phyloP scores from a whole-genome alignment of 805 yeast species.

The Zygosaccharomyces lentus region DNA sequence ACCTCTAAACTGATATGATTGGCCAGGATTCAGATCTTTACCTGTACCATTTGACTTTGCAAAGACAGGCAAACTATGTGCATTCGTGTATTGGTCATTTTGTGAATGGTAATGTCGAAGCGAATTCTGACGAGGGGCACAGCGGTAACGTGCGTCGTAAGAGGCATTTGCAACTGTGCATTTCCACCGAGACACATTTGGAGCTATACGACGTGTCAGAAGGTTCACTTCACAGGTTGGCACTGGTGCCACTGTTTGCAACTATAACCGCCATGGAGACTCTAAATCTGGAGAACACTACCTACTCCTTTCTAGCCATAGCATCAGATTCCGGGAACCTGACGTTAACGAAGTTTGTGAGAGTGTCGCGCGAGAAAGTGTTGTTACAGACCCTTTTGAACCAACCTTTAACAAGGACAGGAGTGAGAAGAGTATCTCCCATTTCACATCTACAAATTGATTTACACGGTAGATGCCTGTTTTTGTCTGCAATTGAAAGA shows the following conservation, averaged over 20 bases:
- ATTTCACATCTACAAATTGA: constrained; percentile 70
- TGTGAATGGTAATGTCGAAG: constrained; percentile 32
- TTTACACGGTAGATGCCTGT: constrained; percentile 62
- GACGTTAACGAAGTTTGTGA: constrained; percentile 46
- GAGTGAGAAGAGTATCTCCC: constrained; percentile 69
- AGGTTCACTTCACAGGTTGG: constrained; percentile 48
- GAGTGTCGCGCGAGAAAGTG: constrained; percentile 2
- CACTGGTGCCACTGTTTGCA: constrained; percentile 51
- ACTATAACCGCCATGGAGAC: constrained; percentile 50
- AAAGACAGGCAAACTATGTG: constrained; percentile 50
- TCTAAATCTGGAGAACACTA: constrained; percentile 50
- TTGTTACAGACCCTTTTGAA: constrained; percentile 43
- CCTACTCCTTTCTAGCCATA: constrained; percentile 55
- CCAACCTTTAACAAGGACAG: constrained; percentile 70
- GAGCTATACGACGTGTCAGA: constrained; percentile 43
- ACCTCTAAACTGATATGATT: constrained; percentile 12
- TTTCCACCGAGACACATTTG: constrained; percentile 31
- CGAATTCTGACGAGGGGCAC: not conserved
- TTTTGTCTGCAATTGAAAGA: constrained; percentile 69
- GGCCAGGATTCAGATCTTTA: constrained; percentile 32
- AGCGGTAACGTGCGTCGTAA: constrained; percentile 5
- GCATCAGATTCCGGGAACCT: constrained; percentile 80
- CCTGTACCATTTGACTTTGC: constrained; percentile 70
- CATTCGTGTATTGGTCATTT: constrained; percentile 67
- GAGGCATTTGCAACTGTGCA: constrained; percentile 29